A percentile compares a stretch with the other conserved stretches of the same genome.
Conservation (phyloP, 78 protist species). For the Polysphondylium violaceum region DNA sequence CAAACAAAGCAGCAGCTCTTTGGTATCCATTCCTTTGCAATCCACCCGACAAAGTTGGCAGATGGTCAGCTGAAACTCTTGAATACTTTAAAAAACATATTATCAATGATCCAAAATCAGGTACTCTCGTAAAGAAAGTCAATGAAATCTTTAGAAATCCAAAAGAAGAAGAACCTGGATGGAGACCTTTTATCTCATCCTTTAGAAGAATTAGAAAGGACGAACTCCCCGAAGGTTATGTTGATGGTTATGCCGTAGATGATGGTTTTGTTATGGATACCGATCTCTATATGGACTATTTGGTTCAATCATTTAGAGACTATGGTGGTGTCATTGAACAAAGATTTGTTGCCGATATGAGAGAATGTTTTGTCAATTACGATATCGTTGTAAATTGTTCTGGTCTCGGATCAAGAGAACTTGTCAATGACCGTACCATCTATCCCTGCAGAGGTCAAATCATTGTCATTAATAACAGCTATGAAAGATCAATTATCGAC, state of each 20-base stretch:
- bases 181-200: constrained; percentile 61
- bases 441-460: constrained; percentile 80
- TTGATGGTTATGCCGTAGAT: constrained; percentile 59
- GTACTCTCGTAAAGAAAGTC: constrained; percentile 45
- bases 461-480: constrained; percentile 23
- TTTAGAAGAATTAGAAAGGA: constrained; percentile 65
- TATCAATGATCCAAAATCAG: constrained; percentile 28
- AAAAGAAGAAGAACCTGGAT: constrained; percentile 38
- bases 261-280: constrained; percentile 81
- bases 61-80: constrained; percentile 70
- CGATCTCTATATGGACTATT: constrained; percentile 65
- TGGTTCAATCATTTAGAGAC: constrained; percentile 30
- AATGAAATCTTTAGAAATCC: constrained; percentile 41
- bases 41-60: constrained; percentile 60
- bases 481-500: constrained; percentile 52
- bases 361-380: constrained; percentile 40
- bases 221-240: constrained; percentile 50
- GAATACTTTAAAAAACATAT: constrained; percentile 62
- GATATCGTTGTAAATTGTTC: constrained; percentile 68
- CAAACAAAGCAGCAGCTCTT: constrained; percentile 65
- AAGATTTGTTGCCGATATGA: constrained; percentile 51
- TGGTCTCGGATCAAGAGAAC: constrained; percentile 72
- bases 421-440: constrained; percentile 32
- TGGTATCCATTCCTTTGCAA: constrained; percentile 67
- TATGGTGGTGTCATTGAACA: constrained; percentile 52